These are phyloP conservation scores for Lupinus albus DNA, from an alignment of 306 rosid genomes.

Conservation along the genomic window DNA sequence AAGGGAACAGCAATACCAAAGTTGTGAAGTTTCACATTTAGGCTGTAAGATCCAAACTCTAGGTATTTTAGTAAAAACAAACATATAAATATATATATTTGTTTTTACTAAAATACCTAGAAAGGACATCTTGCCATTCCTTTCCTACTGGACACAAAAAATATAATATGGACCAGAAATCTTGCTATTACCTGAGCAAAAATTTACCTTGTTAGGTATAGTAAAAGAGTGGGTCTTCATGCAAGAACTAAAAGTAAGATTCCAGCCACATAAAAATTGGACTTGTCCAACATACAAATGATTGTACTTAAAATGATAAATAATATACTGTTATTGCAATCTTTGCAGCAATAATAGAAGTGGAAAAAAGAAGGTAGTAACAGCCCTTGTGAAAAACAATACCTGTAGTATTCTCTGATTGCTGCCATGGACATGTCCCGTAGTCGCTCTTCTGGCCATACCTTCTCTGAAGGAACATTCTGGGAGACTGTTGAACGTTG, in stretches of 20 bases:
- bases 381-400: slow-evolving; percentile 14
- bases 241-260: neutral
- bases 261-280: neutral
- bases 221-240: neutral
- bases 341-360: neutral
- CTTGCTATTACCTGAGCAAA: no score
- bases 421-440: slow-evolving; percentile 66
- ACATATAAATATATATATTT: neutral
- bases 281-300: neutral
- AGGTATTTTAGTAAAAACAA: no score
- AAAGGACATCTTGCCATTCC: no score
- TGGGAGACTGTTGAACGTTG: slow-evolving; percentile 52
- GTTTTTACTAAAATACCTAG: neutral
- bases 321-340: neutral
- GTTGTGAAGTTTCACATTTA: neutral
- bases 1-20: neutral
- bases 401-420: slow-evolving; percentile 91
- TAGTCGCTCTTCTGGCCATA: slow-evolving; percentile 54
- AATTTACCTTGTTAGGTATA: no score
- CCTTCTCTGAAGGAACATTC: slow-evolving; percentile 46
- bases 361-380: slow-evolving; percentile 27
- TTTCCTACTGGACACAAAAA: no score
- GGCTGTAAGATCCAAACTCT: slow-evolving; percentile 9
- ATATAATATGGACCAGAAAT: no score
- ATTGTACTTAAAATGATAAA: neutral